These are phyloP conservation scores for Tritrichomonas foetus DNA, from an alignment of 208 protist species.

Conservation along the genomic window DNA sequence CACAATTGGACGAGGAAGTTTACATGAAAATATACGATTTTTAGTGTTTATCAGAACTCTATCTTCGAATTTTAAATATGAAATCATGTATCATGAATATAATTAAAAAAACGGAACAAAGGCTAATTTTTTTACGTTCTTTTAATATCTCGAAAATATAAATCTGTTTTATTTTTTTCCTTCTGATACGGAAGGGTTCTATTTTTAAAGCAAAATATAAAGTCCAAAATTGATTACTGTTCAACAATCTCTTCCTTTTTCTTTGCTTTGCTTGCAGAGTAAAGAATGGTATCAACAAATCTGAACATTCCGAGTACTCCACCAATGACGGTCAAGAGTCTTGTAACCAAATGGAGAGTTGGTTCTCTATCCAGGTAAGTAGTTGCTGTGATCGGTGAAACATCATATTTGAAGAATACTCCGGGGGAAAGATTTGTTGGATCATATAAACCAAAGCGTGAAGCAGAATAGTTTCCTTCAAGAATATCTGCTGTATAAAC, in stretches of 20 bases:
- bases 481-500: conserved; percentile 34
- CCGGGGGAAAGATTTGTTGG: not conserved
- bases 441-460: not conserved
- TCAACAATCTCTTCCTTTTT: not conserved
- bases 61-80: too few relatives aligned
- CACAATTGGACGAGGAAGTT: too few relatives aligned
- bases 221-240: too few relatives aligned
- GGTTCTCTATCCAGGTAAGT: not conserved
- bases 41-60: too few relatives aligned
- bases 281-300: not conserved
- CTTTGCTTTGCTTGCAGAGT: not conserved
- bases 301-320: not conserved
- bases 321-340: conserved; percentile 8
- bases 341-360: not conserved
- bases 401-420: not conserved
- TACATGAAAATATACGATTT: too few relatives aligned
- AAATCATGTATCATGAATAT: too few relatives aligned
- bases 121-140: too few relatives aligned
- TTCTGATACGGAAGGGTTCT: too few relatives aligned
- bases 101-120: too few relatives aligned
- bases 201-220: too few relatives aligned
- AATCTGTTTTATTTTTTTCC: too few relatives aligned
- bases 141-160: too few relatives aligned
- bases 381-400: not conserved
- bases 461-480: not conserved